Evolutionary conservation across 257 asterid species (phyloP).

Genomic region (Capsicum baccatum): DNA sequence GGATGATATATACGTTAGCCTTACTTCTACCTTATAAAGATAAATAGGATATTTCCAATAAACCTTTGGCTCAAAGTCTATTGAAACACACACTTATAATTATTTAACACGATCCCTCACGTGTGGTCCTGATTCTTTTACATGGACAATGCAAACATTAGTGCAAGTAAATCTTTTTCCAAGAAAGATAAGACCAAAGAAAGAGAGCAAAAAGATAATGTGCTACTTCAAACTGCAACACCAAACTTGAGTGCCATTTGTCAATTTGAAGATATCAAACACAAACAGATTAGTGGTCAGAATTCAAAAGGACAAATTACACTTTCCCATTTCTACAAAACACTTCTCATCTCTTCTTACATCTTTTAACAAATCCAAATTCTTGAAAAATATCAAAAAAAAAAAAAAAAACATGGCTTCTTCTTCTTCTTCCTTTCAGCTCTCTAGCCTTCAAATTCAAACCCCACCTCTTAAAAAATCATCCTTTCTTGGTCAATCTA

Average conservation of each 20-base stretch:
- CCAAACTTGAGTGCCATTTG: background rate
- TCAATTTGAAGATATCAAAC: conserved; percentile 25
- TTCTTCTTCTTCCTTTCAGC: conserved; percentile 60
- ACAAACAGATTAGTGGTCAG: conserved; percentile 50
- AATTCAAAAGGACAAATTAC: conserved; percentile 30
- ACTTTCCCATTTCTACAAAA: background rate
- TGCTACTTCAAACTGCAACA: background rate
- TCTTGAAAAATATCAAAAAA: background rate
- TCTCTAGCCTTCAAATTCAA: conserved; percentile 50
- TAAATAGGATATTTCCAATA: too few relatives aligned
- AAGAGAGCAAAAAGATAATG: background rate
- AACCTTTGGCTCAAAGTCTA: background rate
- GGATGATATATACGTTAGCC: too few relatives aligned
- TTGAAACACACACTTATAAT: background rate
- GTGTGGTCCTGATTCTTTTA: background rate
- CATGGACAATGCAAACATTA: background rate
- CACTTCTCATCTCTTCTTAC: conserved; percentile 15
- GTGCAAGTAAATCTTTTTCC: background rate
- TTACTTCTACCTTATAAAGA: too few relatives aligned
- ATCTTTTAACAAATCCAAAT: background rate
- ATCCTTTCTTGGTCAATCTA: conserved; percentile 61
- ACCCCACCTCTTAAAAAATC: conserved; percentile 56
- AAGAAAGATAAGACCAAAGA: background rate
- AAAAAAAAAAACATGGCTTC: conserved; percentile 51
- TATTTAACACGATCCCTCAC: background rate